These are phyloP conservation scores for Trichoderma lentiforme DNA, from an alignment of 2,329 filamentous ascomycete species.

Conservation along the genomic window DNA sequence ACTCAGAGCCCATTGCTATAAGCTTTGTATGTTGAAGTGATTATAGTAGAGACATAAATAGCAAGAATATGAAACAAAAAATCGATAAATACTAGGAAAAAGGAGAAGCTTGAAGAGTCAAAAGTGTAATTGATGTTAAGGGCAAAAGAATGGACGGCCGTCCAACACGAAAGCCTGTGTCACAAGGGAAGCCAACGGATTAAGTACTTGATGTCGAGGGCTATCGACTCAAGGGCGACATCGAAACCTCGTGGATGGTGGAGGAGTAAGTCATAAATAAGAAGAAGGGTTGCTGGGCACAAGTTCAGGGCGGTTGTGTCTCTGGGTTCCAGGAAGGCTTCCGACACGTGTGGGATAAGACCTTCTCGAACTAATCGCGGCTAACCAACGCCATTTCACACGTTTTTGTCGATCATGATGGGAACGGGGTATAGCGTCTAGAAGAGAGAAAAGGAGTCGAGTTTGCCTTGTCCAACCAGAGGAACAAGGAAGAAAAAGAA, in stretches of 20 bases:
- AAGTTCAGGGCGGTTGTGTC: neutral
- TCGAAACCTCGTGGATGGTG: constrained; percentile 15
- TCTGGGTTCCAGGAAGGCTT: neutral
- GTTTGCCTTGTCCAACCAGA: neutral
- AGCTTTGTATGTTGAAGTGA: neutral
- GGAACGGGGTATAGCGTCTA: neutral
- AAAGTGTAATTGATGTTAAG: neutral
- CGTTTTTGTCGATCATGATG: constrained; percentile 16
- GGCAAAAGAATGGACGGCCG: constrained; percentile 8
- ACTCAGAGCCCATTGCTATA: constrained; percentile 31
- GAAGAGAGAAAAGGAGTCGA: neutral
- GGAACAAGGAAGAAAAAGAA: neutral
- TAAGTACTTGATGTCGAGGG: constrained; percentile 8
- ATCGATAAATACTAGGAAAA: neutral
- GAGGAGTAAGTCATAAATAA: constrained; percentile 17
- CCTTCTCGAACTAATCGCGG: constrained; percentile 1
- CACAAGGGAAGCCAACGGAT: constrained; percentile 4
- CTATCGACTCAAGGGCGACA: constrained; percentile 2
- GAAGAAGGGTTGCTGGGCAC: neutral
- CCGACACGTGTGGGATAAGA: constrained; percentile 14
- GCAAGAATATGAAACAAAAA: neutral
- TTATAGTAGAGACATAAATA: neutral
- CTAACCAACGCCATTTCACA: neutral
- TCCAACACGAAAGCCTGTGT: constrained; percentile 9
- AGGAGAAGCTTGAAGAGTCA: neutral